Percentiles rank a stretch among this genome's conserved stretches.
These are phyloP conservation scores for Fusarium hostae DNA, from an alignment of 2,329 filamentous ascomycete species.

Conservation along the genomic window DNA sequence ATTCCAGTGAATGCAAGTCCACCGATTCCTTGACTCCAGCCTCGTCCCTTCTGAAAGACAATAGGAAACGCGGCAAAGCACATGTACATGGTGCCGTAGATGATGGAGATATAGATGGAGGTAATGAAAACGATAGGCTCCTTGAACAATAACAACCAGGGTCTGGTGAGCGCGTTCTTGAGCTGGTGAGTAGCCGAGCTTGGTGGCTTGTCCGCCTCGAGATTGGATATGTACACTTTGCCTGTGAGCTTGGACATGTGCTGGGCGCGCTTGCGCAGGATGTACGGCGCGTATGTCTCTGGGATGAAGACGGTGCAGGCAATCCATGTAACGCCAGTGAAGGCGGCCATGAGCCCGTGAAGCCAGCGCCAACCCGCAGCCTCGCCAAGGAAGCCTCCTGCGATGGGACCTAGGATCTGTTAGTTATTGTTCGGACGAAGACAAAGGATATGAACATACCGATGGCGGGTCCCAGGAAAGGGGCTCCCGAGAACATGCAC, in stretches of 20 bases:
- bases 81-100: constrained; percentile 29
- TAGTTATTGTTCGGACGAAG: neutral
- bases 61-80: constrained; percentile 29
- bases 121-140: constrained; percentile 76
- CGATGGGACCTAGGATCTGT: constrained; percentile 57
- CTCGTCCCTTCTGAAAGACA: constrained; percentile 14
- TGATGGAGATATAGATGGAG: constrained; percentile 72
- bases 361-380: constrained; percentile 67
- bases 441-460: neutral
- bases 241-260: constrained; percentile 35
- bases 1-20: constrained; percentile 9
- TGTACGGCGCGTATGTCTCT: constrained; percentile 46
- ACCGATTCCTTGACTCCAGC: constrained; percentile 19
- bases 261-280: constrained; percentile 39
- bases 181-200: constrained; percentile 58
- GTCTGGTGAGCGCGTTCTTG: constrained; percentile 56
- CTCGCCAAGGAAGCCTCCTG: constrained; percentile 67
- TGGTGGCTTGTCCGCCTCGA: constrained; percentile 57
- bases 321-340: constrained; percentile 53
- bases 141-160: constrained; percentile 74
- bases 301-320: constrained; percentile 56
- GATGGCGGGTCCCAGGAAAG: constrained; percentile 30
- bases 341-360: constrained; percentile 45
- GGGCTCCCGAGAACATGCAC: constrained; percentile 65
- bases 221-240: constrained; percentile 43